A percentile compares a stretch with the other conserved stretches of the same genome.
These are phyloP conservation scores for Lupinus albus DNA, from an alignment of 306 rosid genomes.

Conservation along the genomic window DNA sequence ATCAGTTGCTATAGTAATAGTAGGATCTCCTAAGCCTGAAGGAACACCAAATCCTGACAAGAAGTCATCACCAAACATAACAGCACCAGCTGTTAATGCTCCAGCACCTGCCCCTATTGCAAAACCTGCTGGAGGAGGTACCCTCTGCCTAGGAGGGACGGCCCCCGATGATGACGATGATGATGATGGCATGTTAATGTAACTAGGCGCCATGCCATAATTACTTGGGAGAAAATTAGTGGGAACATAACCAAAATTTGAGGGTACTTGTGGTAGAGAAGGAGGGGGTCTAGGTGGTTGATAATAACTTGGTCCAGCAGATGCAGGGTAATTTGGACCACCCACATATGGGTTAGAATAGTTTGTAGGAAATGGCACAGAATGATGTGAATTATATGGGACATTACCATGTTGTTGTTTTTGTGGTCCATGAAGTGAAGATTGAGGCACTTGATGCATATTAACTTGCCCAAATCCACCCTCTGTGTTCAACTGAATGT, in stretches of 20 bases:
- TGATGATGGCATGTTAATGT: slow-evolving; percentile 47
- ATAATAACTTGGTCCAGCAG: slow-evolving; percentile 49
- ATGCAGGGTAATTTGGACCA: slow-evolving; percentile 39
- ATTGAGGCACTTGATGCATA: slow-evolving; percentile 39
- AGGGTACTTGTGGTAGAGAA: slow-evolving; percentile 45
- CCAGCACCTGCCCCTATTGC: slow-evolving; percentile 64
- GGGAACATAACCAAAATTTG: slow-evolving; percentile 58
- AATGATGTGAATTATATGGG: slow-evolving; percentile 47
- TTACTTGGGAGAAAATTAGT: slow-evolving; percentile 49
- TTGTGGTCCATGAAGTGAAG: slow-evolving; percentile 37
- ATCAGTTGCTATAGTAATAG: slow-evolving; percentile 54
- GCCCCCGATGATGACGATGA: slow-evolving; percentile 50
- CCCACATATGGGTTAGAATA: slow-evolving; percentile 50
- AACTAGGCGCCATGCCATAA: slow-evolving; percentile 52
- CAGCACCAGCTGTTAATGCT: slow-evolving; percentile 84
- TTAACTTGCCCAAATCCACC: slow-evolving; percentile 45
- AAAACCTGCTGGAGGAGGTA: slow-evolving; percentile 55
- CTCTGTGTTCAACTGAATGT: slow-evolving; percentile 46
- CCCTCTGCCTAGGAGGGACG: slow-evolving; percentile 51
- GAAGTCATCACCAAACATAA: slow-evolving; percentile 76
- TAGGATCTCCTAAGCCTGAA: slow-evolving; percentile 57
- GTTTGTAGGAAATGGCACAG: slow-evolving; percentile 54
- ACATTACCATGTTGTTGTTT: slow-evolving; percentile 44
- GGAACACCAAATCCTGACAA: slow-evolving; percentile 68
- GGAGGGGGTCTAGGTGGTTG: slow-evolving; percentile 48